Conservation (phyloP, 192 early-diverging fungal genomes). For the Gigaspora rosea region DNA sequence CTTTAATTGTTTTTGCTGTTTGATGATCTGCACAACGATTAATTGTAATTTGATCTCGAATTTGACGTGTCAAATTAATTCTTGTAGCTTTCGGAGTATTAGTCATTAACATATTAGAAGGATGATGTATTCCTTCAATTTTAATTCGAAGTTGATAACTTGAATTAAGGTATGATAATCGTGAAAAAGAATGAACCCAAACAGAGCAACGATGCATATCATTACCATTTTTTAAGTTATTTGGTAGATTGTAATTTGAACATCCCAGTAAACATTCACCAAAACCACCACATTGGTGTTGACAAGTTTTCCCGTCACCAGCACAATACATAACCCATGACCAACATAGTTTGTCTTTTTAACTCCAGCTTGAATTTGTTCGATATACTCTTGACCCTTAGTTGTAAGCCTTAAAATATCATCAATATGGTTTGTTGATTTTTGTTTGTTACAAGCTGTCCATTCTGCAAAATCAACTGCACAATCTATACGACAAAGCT, state of each 20-base stretch:
- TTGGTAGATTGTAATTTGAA: constrained; percentile 3
- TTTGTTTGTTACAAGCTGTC: neutral
- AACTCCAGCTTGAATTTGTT: neutral
- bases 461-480: constrained; percentile 10
- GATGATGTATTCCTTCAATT: neutral
- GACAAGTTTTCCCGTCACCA: neutral
- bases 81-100: too few species aligned
- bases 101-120: neutral
- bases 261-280: neutral
- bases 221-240: constrained; percentile 9
- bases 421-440: constrained; percentile 13
- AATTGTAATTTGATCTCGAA: constrained; percentile 3
- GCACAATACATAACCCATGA: constrained; percentile 8
- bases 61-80: neutral
- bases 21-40: too few species aligned
- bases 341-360: constrained; percentile 20
- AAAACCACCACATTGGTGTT: constrained; percentile 6
- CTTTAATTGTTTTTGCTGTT: too few species aligned
- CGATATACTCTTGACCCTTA: neutral
- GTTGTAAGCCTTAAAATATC: neutral
- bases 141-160: neutral
- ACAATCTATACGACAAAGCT: neutral
- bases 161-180: constrained; percentile 5
- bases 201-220: constrained; percentile 4
- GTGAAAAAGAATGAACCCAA: neutral